Evolutionary conservation across 495 filamentous ascomycete species (phyloP), one percentile per base, ranked within the genome.

Genomic region (Aspergillus haitiensis): DNA sequence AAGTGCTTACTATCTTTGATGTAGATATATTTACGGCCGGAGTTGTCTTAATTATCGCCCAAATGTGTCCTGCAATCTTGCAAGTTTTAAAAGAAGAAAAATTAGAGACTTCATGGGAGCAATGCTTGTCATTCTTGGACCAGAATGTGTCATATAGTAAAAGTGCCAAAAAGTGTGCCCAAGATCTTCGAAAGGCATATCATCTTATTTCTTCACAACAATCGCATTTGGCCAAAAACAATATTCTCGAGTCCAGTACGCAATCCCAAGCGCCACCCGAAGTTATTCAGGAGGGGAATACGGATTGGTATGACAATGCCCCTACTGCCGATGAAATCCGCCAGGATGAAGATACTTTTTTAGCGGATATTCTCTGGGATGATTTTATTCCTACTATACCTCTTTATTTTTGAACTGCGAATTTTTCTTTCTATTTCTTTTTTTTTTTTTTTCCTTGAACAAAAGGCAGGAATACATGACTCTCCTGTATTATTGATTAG

Each of bases 11-110:
- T 12, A 12, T 52, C 13, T 40, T 49, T 12, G 44, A 27, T 27
- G 21, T 37, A 78, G 74, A 77, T 61, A 72, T 71, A 33, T 76
- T 73, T 6, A 78, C 75, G 4, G 73, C 72, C 9, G 75, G 73
- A 6, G 64, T 77, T 12, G 72, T 74, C n/a, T 63, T 77, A 15
- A 72, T 77, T 27, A 33, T 54, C 32, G 34, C 51, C 51, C 51
- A 39, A 6, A 33, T 54, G 6, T 15, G 33, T 18, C 51, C 51
- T 13, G 33, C 15, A 6, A 54, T 54, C 10, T 13, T 32, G 2
- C 10, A 39, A 21, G 12, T 3, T 2, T 54, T 54, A 32, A 12
- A 33, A 13, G 27, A n/a, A 6, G 36, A 54, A 21, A 39, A 32
- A 10, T 34, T 54, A 12, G 16, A 35, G 11, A n/a, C 34, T 10